Conservation (phyloP, 148 eudicot genomes). For the Fagopyrum homotropicum region DNA sequence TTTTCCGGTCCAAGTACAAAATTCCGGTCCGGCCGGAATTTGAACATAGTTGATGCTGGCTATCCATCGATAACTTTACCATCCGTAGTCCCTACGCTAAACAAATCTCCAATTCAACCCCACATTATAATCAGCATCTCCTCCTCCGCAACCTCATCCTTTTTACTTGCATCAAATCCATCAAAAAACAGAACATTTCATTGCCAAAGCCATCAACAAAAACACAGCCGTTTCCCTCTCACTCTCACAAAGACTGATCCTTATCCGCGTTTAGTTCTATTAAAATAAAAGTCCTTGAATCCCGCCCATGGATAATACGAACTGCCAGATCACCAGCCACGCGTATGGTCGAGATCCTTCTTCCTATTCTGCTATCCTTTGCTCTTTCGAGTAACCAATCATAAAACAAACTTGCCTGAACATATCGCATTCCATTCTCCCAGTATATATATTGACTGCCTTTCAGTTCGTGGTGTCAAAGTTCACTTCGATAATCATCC, state of each 20-base stretch:
- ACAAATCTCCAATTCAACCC: slow-evolving; percentile 11
- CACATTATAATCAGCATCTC: slow-evolving; percentile 22
- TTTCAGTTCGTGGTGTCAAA: neutral
- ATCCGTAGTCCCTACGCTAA: neutral
- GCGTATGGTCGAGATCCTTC: slow-evolving; percentile 28
- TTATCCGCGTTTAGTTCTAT: neutral
- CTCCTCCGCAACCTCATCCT: slow-evolving; percentile 8
- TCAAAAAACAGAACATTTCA: neutral
- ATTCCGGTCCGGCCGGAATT: no score
- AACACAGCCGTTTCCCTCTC: slow-evolving; percentile 3
- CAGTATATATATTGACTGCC: slow-evolving; percentile 2
- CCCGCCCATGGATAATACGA: slow-evolving; percentile 4
- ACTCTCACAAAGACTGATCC: neutral
- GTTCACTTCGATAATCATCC: neutral
- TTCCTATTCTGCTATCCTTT: slow-evolving; percentile 28
- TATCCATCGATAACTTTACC: no score
- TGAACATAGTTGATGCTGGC: no score
- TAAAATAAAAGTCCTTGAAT: neutral
- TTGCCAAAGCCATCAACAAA: slow-evolving; percentile 17
- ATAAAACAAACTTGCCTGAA: neutral
- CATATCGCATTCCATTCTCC: neutral
- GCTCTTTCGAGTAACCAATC: slow-evolving; percentile 26
- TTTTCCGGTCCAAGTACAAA: no score
- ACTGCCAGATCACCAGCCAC: slow-evolving; percentile 19
- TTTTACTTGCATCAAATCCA: neutral